Evolutionary conservation across 2,329 filamentous ascomycete species (phyloP).

Genomic region (Furcasterigmium sp.): DNA sequence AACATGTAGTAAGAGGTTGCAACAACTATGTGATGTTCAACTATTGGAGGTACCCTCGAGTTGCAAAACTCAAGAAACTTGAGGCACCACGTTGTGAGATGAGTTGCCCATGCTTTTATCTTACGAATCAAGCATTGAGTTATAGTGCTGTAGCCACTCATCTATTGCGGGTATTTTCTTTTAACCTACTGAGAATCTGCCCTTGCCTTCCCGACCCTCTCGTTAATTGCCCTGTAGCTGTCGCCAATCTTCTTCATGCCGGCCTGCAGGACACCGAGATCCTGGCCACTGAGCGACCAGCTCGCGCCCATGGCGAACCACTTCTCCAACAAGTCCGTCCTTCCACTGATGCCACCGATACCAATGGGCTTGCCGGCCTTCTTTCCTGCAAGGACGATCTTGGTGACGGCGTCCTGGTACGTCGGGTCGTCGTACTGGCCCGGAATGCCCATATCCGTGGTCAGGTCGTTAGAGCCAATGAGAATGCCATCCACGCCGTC

Average conservation of each 20-base stretch:
- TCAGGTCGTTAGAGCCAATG: constrained; percentile 38
- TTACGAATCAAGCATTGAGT: too few relatives aligned
- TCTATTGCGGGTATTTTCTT: too few relatives aligned
- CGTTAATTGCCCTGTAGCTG: constrained; percentile 19
- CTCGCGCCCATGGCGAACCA: constrained; percentile 30
- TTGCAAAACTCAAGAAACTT: too few relatives aligned
- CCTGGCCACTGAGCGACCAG: constrained; percentile 29
- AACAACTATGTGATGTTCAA: too few relatives aligned
- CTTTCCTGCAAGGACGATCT: constrained; percentile 25
- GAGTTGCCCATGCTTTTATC: too few relatives aligned
- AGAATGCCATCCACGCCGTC: constrained; percentile 36
- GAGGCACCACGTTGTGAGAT: too few relatives aligned
- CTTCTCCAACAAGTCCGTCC: constrained; percentile 33
- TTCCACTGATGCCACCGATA: constrained; percentile 31
- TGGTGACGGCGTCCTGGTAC: constrained; percentile 21
- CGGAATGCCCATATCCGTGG: constrained; percentile 35
- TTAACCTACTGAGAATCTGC: too few relatives aligned
- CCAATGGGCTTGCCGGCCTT: constrained; percentile 32
- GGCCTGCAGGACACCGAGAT: constrained; percentile 27
- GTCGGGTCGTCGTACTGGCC: constrained; percentile 31
- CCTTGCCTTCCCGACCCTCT: constrained; percentile 3
- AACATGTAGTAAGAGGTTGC: too few relatives aligned
- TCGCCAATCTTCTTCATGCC: constrained; percentile 26
- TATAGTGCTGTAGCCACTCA: too few relatives aligned
- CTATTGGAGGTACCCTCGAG: too few relatives aligned